Evolutionary conservation across 75 land plant species (phyloP).

Genomic region (Selaginella tamariscina): DNA sequence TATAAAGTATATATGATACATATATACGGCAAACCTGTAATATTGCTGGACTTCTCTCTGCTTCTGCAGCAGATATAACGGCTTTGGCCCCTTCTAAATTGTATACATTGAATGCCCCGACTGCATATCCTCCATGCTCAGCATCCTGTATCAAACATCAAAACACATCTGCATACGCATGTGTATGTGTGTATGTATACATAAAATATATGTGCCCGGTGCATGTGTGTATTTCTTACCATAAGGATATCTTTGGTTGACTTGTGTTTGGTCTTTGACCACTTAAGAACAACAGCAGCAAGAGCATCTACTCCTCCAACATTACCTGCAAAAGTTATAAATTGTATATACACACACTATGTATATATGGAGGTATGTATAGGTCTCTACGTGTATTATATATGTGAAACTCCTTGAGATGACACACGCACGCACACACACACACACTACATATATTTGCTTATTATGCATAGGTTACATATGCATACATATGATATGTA

Average conservation of each 20-base stretch:
- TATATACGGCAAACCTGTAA: conserved; percentile 46
- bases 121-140: conserved; percentile 68
- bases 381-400: no score
- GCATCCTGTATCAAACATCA: conserved; percentile 42
- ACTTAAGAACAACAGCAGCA: conserved; percentile 58
- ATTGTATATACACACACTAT: background rate
- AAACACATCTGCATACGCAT: background rate
- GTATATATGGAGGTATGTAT: no score
- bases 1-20: no score
- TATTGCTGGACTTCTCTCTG: conserved; percentile 83
- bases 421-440: no score
- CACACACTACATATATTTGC: no score
- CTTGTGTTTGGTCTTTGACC: conserved; percentile 46
- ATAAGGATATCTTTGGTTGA: conserved; percentile 65
- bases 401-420: no score
- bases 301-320: conserved; percentile 83
- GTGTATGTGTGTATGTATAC: no score
- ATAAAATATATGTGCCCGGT: no score
- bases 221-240: conserved; percentile 28
- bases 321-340: conserved; percentile 44
- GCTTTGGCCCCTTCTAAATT: conserved; percentile 87
- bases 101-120: conserved; percentile 97
- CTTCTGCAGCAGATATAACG: conserved; percentile 92
- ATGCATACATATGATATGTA: no score
- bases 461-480: no score